Evolutionary conservation across 805 yeast genomes (phyloP).

Genomic region (Hemisphaericaspora nanyangensis): DNA sequence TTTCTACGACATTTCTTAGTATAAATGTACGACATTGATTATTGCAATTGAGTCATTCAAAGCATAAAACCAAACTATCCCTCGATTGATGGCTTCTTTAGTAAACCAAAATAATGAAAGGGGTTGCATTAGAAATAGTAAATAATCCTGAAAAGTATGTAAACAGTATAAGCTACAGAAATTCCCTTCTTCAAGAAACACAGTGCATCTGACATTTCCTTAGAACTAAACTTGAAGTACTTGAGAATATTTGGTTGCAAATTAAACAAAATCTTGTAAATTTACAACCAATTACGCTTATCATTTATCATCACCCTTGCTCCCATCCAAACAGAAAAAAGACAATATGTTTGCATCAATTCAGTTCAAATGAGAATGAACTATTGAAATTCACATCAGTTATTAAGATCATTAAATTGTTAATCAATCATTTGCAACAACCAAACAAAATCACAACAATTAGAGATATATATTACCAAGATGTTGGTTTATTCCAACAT

Average conservation of each 20-base stretch:
- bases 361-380: slow-evolving; percentile 2
- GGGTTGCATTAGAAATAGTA: background rate
- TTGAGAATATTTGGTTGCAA: slow-evolving; percentile 6
- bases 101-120: too few relatives aligned
- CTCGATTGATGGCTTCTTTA: too few relatives aligned
- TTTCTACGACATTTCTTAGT: too few relatives aligned
- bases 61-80: too few relatives aligned
- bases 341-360: slow-evolving; percentile 1
- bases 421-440: slow-evolving; percentile 6
- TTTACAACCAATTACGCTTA: slow-evolving; percentile 1
- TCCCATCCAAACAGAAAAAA: background rate
- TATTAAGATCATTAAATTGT: slow-evolving; percentile 8
- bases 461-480: slow-evolving; percentile 58
- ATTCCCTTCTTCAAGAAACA: background rate
- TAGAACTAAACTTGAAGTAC: slow-evolving; percentile 2
- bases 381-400: slow-evolving; percentile 8
- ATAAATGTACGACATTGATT: too few relatives aligned
- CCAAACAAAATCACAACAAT: slow-evolving; percentile 31
- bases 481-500: slow-evolving; percentile 45
- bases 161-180: too few relatives aligned
- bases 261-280: background rate
- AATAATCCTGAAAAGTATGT: background rate
- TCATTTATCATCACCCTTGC: background rate
- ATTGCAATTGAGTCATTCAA: too few relatives aligned
- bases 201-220: background rate